Percentiles rank a stretch among this genome's conserved stretches.
phyloP scores from a whole-genome alignment of 345 rosid species.

The Eucalyptus regnans region DNA sequence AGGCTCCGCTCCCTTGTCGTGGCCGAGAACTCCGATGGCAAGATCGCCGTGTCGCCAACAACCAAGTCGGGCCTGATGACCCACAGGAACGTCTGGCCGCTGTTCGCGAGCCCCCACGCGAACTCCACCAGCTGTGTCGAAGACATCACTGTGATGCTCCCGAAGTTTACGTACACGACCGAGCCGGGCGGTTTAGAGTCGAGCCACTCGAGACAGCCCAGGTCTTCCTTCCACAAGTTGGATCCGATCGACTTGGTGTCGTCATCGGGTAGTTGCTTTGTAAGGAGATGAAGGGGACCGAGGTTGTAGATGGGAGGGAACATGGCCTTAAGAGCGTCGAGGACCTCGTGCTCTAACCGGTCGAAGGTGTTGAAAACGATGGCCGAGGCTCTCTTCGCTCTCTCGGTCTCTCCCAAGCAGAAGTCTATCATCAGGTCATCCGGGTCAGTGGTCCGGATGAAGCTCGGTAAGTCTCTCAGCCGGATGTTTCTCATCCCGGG shows the following conservation, averaged over 20 bases:
- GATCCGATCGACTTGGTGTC: constrained; percentile 11
- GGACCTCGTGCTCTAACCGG: constrained; percentile 18
- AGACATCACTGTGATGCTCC: constrained; percentile 46
- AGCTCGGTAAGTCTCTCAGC: constrained; percentile 29
- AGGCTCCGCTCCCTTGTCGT: constrained; percentile 25
- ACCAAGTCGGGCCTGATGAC: constrained; percentile 47
- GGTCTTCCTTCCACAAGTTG: constrained; percentile 47
- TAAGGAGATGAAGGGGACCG: constrained; percentile 34
- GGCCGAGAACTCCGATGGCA: constrained; percentile 19
- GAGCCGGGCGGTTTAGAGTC: constrained; percentile 24
- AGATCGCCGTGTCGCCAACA: constrained; percentile 19
- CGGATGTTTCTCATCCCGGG: constrained; percentile 26
- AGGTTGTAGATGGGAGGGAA: constrained; percentile 26
- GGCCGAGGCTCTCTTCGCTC: constrained; percentile 26
- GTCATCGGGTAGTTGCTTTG: constrained; percentile 1
- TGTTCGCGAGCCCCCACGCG: constrained; percentile 61
- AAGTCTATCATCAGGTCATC: constrained; percentile 14
- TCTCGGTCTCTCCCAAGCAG: background rate
- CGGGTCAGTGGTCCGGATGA: constrained; percentile 23
- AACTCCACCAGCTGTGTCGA: constrained; percentile 32
- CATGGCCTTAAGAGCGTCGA: constrained; percentile 9
- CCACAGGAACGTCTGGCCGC: constrained; percentile 41
- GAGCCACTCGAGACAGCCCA: constrained; percentile 36
- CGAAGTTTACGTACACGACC: constrained; percentile 51
- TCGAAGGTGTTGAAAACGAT: constrained; percentile 38